Base-by-base conservation (phyloP, 805 yeast genomes). In the Saccharomycopsis oosterbeekiorum region DNA sequence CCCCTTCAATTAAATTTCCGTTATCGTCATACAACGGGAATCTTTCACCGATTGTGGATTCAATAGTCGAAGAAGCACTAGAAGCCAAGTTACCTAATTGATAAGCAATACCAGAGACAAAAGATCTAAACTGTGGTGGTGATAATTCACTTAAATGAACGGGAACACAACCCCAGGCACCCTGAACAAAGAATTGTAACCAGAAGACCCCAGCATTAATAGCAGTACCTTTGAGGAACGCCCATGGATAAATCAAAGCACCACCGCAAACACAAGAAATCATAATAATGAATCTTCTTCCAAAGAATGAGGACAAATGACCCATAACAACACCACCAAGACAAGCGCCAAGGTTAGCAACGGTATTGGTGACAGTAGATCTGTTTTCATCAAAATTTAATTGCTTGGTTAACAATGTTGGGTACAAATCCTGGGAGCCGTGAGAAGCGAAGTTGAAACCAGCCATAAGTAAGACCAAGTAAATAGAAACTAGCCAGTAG, bases 41-140 rank as follows among this genome's bases (percentile, higher is more conserved):
- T 58, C 74, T 71, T 40, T 76, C 76, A 34, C 90, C 86, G 53
- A 84, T 72, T 15, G 77, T 75, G 2, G 89, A 75, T 70, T 86
- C 89, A 64, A 86, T 86, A 5, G 92, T 86, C 19, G 86, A 79
- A 2, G 88, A 81, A 0, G 89, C 90, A 21, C 88, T 80, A 4
- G 88, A 81, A 0, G 85, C 88, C 68, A 86, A 77, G 70, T 86
- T 85, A 74, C 91, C 91, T 61, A 86, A 77, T 71, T 86, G 91
- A 69, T 86, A 86, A 5, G 83, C 78, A 29, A 83, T 71, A 58
- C 90, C 88, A 59, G 80, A 79, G 51, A 84, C 77, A 65, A 85
- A 77, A 0, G 89, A 76, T 68, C 88, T 76, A 70, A 82, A 81
- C 47, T 81, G 80, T n/a, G 87, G 84, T 61, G 84, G 86, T 14